These are phyloP conservation scores for Colletotrichum sp. DNA, from an alignment of 2,329 filamentous ascomycete species.

Conservation along the genomic window DNA sequence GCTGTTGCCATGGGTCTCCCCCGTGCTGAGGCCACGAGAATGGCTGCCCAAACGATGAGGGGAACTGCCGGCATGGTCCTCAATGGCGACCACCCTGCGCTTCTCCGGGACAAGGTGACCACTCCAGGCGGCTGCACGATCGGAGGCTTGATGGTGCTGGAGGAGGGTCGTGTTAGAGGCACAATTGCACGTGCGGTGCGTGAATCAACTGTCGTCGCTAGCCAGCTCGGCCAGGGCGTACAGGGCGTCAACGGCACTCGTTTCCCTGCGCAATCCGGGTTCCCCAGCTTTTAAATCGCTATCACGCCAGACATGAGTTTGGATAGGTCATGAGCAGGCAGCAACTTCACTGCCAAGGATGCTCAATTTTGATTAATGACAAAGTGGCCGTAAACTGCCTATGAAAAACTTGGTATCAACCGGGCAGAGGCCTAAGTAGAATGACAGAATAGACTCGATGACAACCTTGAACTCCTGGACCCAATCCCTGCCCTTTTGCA, in stretches of 20 bases:
- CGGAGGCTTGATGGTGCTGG: slow-evolving; percentile 73
- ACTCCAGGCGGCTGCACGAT: slow-evolving; percentile 83
- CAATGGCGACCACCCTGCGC: slow-evolving; percentile 75
- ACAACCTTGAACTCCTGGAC: slow-evolving; percentile 7
- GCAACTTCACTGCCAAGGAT: background rate
- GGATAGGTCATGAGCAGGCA: background rate
- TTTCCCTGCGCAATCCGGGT: slow-evolving; percentile 24
- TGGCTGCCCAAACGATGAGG: slow-evolving; percentile 82
- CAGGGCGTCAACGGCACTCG: slow-evolving; percentile 54
- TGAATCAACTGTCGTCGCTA: slow-evolving; percentile 73
- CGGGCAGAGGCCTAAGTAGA: slow-evolving; percentile 7
- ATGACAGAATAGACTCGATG: slow-evolving; percentile 1
- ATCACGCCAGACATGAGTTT: background rate
- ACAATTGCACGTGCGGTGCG: slow-evolving; percentile 71
- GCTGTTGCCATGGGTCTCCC: slow-evolving; percentile 81
- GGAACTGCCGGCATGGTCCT: slow-evolving; percentile 74
- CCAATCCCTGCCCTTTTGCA: background rate
- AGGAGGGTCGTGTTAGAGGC: slow-evolving; percentile 74
- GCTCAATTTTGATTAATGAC: background rate
- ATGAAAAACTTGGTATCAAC: slow-evolving; percentile 15
- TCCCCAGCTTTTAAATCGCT: background rate
- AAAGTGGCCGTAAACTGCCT: background rate
- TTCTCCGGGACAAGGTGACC: slow-evolving; percentile 77
- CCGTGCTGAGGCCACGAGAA: slow-evolving; percentile 72
- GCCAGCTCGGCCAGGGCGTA: slow-evolving; percentile 59